These are phyloP conservation scores for Orychophragmus violaceus DNA, from an alignment of 345 rosid genomes.

Conservation along the genomic window DNA sequence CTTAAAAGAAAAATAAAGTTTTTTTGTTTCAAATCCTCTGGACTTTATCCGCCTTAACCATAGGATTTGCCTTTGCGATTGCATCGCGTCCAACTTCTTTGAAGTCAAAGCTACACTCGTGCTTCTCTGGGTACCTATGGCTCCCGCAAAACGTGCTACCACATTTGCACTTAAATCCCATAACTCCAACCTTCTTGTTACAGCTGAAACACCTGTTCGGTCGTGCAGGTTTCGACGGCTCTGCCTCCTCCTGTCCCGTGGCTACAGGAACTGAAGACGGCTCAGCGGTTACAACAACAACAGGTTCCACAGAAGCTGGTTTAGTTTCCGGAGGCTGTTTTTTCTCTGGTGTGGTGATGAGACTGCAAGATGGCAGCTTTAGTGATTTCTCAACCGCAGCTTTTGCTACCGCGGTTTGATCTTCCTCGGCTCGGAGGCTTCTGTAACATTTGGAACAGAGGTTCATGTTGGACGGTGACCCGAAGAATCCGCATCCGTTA, in stretches of 20 bases:
- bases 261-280: conserved; percentile 16
- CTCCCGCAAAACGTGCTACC: conserved; percentile 64
- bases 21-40: conserved; percentile 36
- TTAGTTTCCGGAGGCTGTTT: conserved; percentile 8
- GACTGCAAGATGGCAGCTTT: conserved; percentile 22
- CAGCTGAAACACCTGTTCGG: conserved; percentile 59
- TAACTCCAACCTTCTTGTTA: conserved; percentile 69
- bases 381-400: conserved; percentile 64
- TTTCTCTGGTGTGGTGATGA: not conserved
- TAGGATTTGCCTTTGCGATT: conserved; percentile 65
- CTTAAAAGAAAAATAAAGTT: not conserved
- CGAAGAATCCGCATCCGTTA: conserved; percentile 84
- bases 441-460: conserved; percentile 87
- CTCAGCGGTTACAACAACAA: not conserved
- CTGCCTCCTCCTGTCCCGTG: conserved; percentile 8
- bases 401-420: conserved; percentile 52
- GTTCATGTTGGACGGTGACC: conserved; percentile 68
- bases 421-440: conserved; percentile 50
- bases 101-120: conserved; percentile 67
- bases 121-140: conserved; percentile 81
- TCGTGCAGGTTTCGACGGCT: conserved; percentile 23
- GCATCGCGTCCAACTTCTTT: conserved; percentile 57
- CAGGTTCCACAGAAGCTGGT: conserved; percentile 7
- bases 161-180: conserved; percentile 73
- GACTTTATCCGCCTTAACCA: conserved; percentile 64